A percentile compares a stretch with the other conserved stretches of the same genome.
phyloP scores from a whole-genome alignment of 768 basidiomycete species.

The Hericium rajendrae region DNA sequence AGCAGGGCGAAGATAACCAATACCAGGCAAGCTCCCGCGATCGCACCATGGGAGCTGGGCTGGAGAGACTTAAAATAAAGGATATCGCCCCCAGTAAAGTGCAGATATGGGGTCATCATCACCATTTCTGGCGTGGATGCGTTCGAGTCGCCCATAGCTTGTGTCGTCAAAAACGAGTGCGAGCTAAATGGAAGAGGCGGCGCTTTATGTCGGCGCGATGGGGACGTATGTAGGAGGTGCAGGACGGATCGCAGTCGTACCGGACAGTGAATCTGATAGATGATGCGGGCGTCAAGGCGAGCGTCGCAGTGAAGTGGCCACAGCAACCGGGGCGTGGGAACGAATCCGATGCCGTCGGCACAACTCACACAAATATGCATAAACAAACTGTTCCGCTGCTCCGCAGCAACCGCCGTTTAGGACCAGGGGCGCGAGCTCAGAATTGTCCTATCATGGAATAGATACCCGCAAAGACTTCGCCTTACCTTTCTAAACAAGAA shows the following conservation, averaged over 20 bases:
- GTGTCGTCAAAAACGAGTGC: not conserved
- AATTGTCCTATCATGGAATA: no score
- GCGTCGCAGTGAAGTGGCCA: no score
- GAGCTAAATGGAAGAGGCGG: not conserved
- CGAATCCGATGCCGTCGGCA: no score
- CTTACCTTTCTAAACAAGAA: no score
- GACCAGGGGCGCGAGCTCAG: no score
- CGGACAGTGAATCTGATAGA: no score
- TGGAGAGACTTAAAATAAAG: constrained; percentile 61
- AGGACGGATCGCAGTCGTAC: not conserved
- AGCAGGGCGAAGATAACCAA: constrained; percentile 58
- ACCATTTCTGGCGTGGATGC: constrained; percentile 15
- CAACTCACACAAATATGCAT: no score
- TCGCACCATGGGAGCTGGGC: constrained; percentile 59
- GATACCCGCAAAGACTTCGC: no score
- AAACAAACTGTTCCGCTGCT: no score
- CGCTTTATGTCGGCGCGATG: not conserved
- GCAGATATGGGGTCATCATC: constrained; percentile 61
- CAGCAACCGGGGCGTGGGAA: no score
- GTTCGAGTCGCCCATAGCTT: constrained; percentile 3
- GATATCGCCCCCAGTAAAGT: constrained; percentile 55
- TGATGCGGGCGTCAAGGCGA: no score
- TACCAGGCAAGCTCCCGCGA: constrained; percentile 67
- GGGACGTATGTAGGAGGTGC: not conserved
- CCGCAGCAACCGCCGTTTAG: no score